Conservation (phyloP, 2,329 filamentous ascomycete genomes). For the Ilyonectria mors-panacis region DNA sequence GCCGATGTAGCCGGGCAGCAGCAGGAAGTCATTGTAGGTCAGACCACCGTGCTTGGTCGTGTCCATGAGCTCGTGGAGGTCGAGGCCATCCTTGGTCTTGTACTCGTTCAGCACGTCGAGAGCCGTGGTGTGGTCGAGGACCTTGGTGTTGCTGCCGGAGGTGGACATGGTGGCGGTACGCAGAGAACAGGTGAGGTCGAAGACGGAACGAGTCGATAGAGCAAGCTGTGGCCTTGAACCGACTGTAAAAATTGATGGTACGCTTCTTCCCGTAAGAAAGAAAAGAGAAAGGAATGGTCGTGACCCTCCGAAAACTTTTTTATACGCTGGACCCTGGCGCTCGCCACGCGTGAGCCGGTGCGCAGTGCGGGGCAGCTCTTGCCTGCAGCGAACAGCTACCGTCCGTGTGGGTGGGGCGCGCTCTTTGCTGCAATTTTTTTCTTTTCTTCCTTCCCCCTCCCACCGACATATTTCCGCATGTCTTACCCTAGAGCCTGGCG, state of each 20-base stretch:
- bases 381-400: slow-evolving; percentile 22
- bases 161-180: slow-evolving; percentile 73
- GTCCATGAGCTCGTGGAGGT: slow-evolving; percentile 89
- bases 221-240: slow-evolving; percentile 50
- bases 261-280: slow-evolving; percentile 69
- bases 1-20: slow-evolving; percentile 97
- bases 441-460: slow-evolving; percentile 1
- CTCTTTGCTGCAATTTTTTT: slow-evolving; percentile 12
- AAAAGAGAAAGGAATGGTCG: slow-evolving; percentile 58
- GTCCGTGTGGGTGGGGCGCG: slow-evolving; percentile 1
- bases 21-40: slow-evolving; percentile 98
- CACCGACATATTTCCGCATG: neutral
- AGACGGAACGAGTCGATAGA: slow-evolving; percentile 52
- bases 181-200: slow-evolving; percentile 60
- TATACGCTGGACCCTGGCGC: slow-evolving; percentile 47
- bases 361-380: slow-evolving; percentile 29
- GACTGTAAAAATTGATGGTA: slow-evolving; percentile 58
- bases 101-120: slow-evolving; percentile 88
- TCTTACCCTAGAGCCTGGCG: too few relatives aligned
- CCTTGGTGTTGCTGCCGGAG: slow-evolving; percentile 61
- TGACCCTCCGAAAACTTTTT: slow-evolving; percentile 59
- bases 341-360: slow-evolving; percentile 36
- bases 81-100: slow-evolving; percentile 85
- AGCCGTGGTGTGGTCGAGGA: slow-evolving; percentile 82
- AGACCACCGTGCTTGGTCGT: slow-evolving; percentile 92